A percentile compares a stretch with the other conserved stretches of the same genome.
Conservation (phyloP, 257 asterid species). For the Solanum peruvianum region DNA sequence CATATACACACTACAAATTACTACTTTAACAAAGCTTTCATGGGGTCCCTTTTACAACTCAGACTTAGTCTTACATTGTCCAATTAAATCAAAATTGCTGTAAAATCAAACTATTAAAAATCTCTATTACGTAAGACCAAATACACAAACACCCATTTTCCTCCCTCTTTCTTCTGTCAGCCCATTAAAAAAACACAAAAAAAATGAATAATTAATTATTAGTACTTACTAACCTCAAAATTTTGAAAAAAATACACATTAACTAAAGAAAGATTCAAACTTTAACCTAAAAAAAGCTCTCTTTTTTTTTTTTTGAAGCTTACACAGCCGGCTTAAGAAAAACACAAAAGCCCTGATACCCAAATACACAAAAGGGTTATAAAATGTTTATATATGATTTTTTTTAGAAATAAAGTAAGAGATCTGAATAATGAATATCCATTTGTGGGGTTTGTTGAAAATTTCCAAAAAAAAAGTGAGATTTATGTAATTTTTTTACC, state of each 20-base stretch:
- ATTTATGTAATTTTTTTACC: not conserved
- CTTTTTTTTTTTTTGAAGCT: not conserved
- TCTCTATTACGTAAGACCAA: not conserved
- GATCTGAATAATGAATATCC: not conserved
- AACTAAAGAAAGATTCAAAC: not conserved
- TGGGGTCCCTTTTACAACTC: slow-evolving; percentile 1
- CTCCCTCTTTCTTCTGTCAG: not conserved
- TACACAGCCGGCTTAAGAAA: not conserved
- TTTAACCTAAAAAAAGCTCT: not conserved
- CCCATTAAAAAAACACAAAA: too few species aligned
- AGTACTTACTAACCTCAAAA: not conserved
- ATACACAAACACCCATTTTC: not conserved
- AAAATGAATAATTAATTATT: not conserved
- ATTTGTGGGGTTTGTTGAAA: not conserved
- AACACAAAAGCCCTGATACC: not conserved
- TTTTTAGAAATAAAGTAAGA: not conserved
- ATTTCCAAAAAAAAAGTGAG: not conserved
- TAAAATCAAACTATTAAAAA: not conserved
- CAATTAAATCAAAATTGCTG: not conserved
- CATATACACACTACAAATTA: slow-evolving; percentile 13
- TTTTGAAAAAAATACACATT: not conserved
- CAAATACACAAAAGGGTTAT: not conserved
- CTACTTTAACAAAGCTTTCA: slow-evolving; percentile 39
- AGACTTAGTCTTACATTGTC: not conserved
- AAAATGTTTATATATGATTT: not conserved